phyloP scores from a whole-genome alignment of 176 grass and related monocot genomes.

The Oryza officinalis region DNA sequence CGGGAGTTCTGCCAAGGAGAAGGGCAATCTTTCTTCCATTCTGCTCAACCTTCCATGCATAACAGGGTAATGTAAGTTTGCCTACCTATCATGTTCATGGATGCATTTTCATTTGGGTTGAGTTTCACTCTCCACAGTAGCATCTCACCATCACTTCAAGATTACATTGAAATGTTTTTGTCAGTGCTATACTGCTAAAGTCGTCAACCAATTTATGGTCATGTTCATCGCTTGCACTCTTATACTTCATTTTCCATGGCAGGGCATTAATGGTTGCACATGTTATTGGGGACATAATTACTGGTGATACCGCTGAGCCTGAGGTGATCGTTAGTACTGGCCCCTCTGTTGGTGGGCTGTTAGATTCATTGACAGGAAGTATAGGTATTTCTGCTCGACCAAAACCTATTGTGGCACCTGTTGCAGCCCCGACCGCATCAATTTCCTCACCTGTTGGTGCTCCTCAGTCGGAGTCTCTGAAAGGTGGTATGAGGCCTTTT shows the following conservation, averaged over 20 bases:
- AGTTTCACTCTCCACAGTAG: background rate
- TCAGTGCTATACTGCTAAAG: background rate
- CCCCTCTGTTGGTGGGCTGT: slow-evolving; percentile 77
- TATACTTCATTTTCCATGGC: slow-evolving; percentile 28
- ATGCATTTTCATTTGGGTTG: background rate
- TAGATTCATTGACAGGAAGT: slow-evolving; percentile 94
- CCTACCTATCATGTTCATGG: slow-evolving; percentile 20
- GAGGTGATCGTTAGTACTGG: slow-evolving; percentile 71
- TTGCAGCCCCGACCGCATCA: slow-evolving; percentile 59
- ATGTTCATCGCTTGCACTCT: background rate
- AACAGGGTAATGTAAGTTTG: slow-evolving; percentile 99
- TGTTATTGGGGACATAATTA: slow-evolving; percentile 82
- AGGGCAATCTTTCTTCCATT: slow-evolving; percentile 71
- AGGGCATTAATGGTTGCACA: slow-evolving; percentile 95
- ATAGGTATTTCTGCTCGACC: slow-evolving; percentile 78
- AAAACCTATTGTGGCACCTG: slow-evolving; percentile 67
- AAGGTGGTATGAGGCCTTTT: slow-evolving; percentile 66
- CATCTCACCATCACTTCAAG: background rate
- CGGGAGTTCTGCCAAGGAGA: slow-evolving; percentile 71
- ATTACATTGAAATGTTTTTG: slow-evolving; percentile 3
- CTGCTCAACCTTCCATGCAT: slow-evolving; percentile 92
- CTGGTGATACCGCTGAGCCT: slow-evolving; percentile 68
- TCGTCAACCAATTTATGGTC: background rate
- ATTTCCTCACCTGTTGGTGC: slow-evolving; percentile 56
- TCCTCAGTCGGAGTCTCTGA: slow-evolving; percentile 60